Percentiles rank a stretch among this genome's conserved stretches.
These are phyloP conservation scores for Tricladium varicosporioides DNA, from an alignment of 2,329 filamentous ascomycete genomes.

Conservation along the genomic window DNA sequence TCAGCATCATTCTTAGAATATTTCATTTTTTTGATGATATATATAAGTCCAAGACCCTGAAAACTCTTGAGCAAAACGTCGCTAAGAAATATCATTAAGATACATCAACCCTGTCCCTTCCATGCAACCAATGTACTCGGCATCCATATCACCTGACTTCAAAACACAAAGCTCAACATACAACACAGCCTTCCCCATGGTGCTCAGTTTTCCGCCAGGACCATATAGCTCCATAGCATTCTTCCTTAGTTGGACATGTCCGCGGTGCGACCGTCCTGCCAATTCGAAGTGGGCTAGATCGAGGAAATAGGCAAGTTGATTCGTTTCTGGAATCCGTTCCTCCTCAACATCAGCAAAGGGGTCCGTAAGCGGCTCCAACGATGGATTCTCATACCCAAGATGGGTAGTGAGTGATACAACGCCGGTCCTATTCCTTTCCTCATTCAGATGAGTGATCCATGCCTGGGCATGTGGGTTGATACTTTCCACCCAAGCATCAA, in stretches of 20 bases:
- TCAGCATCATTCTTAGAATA: no score
- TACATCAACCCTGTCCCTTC: slow-evolving; percentile 36
- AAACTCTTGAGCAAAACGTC: no score
- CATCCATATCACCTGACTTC: slow-evolving; percentile 29
- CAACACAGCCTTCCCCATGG: slow-evolving; percentile 11
- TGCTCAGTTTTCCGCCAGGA: slow-evolving; percentile 14
- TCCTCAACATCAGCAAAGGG: not conserved
- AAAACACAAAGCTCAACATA: slow-evolving; percentile 20
- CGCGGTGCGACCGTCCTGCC: slow-evolving; percentile 14
- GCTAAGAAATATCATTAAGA: slow-evolving; percentile 23
- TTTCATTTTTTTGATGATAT: no score
- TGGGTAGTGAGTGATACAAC: slow-evolving; percentile 18
- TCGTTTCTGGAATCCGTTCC: slow-evolving; percentile 12
- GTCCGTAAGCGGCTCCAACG: not conserved
- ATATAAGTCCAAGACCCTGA: no score
- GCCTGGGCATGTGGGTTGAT: slow-evolving; percentile 15
- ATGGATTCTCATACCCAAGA: slow-evolving; percentile 16
- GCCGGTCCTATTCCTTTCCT: slow-evolving; percentile 14
- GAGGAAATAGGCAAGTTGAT: slow-evolving; percentile 23
- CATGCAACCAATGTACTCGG: slow-evolving; percentile 22
- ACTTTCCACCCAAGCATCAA: slow-evolving; percentile 13
- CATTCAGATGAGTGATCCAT: slow-evolving; percentile 18
- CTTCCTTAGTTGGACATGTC: slow-evolving; percentile 17
- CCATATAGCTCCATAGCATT: slow-evolving; percentile 18
- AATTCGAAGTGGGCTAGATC: slow-evolving; percentile 22